Conservation (phyloP, 352 stramenopile species). For the Globisporangium iwayamae region DNA sequence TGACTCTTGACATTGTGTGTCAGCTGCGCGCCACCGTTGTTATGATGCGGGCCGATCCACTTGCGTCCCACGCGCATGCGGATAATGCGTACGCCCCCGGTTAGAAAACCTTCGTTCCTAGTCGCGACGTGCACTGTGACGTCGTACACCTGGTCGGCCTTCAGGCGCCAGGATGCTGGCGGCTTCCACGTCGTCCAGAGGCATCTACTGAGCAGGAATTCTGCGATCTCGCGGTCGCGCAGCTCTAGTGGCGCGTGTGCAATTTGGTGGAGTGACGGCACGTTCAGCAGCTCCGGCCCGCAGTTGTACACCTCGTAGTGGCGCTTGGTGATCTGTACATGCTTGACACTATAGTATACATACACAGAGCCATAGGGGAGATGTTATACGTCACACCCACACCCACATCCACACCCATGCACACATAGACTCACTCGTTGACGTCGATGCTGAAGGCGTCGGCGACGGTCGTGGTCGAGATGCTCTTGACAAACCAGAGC, state of each 20-base stretch:
- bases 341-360: slow-evolving; percentile 29
- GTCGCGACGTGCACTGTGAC: slow-evolving; percentile 41
- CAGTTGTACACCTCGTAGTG: slow-evolving; percentile 53
- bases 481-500: slow-evolving; percentile 56
- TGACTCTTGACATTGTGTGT: slow-evolving; percentile 25
- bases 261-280: slow-evolving; percentile 35
- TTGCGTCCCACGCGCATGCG: slow-evolving; percentile 53
- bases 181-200: slow-evolving; percentile 57
- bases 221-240: slow-evolving; percentile 22
- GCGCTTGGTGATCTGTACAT: slow-evolving; percentile 51
- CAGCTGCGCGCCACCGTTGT: slow-evolving; percentile 33
- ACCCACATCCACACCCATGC: neutral
- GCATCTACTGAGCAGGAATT: slow-evolving; percentile 39
- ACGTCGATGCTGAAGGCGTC: slow-evolving; percentile 46
- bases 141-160: slow-evolving; percentile 65
- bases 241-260: slow-evolving; percentile 28
- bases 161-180: slow-evolving; percentile 57
- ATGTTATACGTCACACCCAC: neutral
- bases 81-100: slow-evolving; percentile 45
- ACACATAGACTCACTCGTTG: slow-evolving; percentile 35
- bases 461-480: slow-evolving; percentile 55
- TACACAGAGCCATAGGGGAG: neutral
- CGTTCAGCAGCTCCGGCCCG: slow-evolving; percentile 42
- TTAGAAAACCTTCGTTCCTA: slow-evolving; percentile 49
- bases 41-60: slow-evolving; percentile 64